These are phyloP conservation scores for Symbiodinium natans DNA, from an alignment of 73 alveolate species.

Conservation along the genomic window DNA sequence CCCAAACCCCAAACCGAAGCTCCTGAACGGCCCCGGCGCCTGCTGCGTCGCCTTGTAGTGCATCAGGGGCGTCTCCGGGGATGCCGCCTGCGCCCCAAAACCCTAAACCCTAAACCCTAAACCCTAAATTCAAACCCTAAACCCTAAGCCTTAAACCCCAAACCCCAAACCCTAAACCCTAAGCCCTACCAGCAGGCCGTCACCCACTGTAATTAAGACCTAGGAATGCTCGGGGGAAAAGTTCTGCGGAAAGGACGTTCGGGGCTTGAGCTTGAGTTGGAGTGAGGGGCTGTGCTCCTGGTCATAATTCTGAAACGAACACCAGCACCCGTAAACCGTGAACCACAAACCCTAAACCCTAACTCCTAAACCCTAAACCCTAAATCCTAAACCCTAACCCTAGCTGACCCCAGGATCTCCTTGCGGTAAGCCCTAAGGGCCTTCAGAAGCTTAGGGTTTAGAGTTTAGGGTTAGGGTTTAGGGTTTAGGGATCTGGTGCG, in stretches of 20 bases:
- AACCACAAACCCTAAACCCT: too few species aligned
- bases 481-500: too few species aligned
- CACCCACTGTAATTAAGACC: neutral
- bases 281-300: neutral
- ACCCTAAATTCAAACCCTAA: too few species aligned
- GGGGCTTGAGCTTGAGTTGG: neutral
- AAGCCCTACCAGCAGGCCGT: too few species aligned
- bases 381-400: neutral
- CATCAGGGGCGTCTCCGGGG: conserved; percentile 9
- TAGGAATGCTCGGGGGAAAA: neutral
- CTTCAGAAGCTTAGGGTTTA: too few species aligned
- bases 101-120: neutral
- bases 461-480: too few species aligned
- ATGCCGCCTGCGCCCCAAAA: neutral
- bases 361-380: neutral
- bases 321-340: neutral
- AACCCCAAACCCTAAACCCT: too few species aligned
- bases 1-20: too few species aligned
- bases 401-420: too few species aligned
- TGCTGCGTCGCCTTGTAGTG: conserved; percentile 8
- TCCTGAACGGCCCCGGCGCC: neutral
- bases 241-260: too few species aligned
- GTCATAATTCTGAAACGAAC: neutral
- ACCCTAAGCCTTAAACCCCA: too few species aligned
- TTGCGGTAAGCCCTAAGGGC: too few species aligned